Base-by-base conservation (phyloP, 331 rosid species). In the Quercus lobata region DNA sequence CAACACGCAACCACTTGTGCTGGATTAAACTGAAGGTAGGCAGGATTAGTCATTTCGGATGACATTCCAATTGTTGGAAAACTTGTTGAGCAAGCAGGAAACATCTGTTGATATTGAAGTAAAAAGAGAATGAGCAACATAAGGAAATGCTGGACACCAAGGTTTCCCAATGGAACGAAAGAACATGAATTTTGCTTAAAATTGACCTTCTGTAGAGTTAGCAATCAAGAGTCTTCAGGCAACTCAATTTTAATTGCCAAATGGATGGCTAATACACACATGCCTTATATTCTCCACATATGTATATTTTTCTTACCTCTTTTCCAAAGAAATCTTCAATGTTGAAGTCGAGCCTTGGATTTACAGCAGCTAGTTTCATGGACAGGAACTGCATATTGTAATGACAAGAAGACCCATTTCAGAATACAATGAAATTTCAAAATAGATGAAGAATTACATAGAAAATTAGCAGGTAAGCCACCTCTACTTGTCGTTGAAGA, bases 401-500 rank as follows among this genome's bases (percentile, higher is more conserved):
- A 78, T 35, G 46, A 80, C 65, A 74, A 69, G 46, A 29, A 19
- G 61, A 6, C 11, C 7, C 55, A 24, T 81, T 76, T 77, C 62
- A 82, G 12, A 12, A 16, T 57, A 22, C 72, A 4, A 24, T 60
- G 9, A 7, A 60, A 49, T 34, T 68, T 19, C 6, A 11, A 6
- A 5, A 68, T 14, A 68, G 7, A 4, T 18, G 6, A 68, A 34
- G 53, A 19, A 35, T 29, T 68, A 34, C 19, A 32, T 18, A 68
- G 22, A 68, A 68, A 68, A n/a, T 21, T 80, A 72, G 49, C 21
- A 66, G 70, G 70, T 37, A 37, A 73, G 78, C 35, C 69, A 93
- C 99, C 98, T 95, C 99, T 54, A 95, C 97, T 91, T 95, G 97
- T 54, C 90, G 82, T 79, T 95, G 99, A 76, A 95, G 99, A 66